Conservation (phyloP, 352 stramenopile genomes). For the Vaucheria bursata region DNA sequence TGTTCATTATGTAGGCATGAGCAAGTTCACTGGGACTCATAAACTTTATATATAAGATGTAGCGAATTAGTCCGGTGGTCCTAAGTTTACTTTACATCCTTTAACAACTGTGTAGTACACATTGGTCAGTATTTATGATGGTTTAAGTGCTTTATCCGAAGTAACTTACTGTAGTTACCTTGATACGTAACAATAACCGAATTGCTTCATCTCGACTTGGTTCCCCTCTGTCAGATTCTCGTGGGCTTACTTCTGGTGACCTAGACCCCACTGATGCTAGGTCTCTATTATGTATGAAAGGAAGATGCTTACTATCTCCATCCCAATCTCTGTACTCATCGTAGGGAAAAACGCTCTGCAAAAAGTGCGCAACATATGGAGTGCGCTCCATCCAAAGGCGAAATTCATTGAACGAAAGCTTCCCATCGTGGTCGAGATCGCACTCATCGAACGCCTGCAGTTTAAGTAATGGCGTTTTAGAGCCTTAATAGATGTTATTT, state of each 20-base stretch:
- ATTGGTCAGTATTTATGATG: too few species aligned
- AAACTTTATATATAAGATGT: too few species aligned
- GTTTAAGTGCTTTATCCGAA: too few species aligned
- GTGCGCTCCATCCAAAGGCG: conserved; percentile 42
- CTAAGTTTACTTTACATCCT: too few species aligned
- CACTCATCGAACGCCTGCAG: conserved; percentile 61
- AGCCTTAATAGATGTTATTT: too few species aligned
- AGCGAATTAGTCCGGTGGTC: too few species aligned
- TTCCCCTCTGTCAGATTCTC: background rate
- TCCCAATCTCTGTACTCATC: conserved; percentile 33
- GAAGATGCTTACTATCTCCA: conserved; percentile 29
- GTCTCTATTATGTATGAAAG: conserved; percentile 42
- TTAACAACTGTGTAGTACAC: too few species aligned
- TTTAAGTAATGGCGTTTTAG: conserved; percentile 5
- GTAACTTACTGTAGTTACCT: background rate
- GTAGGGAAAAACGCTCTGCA: conserved; percentile 54
- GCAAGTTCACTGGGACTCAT: too few species aligned
- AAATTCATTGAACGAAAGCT: conserved; percentile 64
- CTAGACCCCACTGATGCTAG: background rate
- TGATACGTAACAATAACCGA: background rate
- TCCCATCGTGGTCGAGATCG: conserved; percentile 65
- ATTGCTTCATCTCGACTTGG: background rate
- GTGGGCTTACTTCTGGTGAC: background rate
- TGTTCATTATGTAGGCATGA: too few species aligned
- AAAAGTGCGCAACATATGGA: conserved; percentile 47